phyloP scores from a whole-genome alignment of 192 early-diverging fungal genomes.

The Coemansia sp. region DNA sequence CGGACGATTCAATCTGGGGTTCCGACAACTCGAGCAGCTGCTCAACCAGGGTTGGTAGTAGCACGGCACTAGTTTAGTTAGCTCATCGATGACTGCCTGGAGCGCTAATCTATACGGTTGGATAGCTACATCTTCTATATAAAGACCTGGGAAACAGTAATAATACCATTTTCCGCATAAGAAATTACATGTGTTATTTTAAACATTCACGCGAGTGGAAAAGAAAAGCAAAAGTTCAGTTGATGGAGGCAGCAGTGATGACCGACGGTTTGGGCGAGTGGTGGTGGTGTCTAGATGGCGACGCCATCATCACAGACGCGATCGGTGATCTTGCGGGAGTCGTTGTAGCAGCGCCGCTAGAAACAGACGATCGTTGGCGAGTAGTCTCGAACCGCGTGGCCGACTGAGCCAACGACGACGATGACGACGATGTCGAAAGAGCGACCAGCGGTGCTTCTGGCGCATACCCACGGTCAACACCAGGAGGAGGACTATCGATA shows the following conservation, averaged over 20 bases:
- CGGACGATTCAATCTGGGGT: no score
- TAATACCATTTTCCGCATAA: background rate
- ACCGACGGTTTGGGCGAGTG: constrained; percentile 15
- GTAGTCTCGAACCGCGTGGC: background rate
- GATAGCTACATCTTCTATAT: no score
- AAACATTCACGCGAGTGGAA: background rate
- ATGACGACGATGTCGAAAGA: constrained; percentile 8
- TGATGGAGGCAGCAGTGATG: constrained; percentile 11
- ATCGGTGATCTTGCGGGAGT: constrained; percentile 10
- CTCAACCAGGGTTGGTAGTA: no score
- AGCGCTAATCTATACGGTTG: no score
- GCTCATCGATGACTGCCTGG: no score
- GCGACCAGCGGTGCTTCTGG: background rate
- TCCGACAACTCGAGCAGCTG: no score
- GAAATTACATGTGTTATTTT: background rate
- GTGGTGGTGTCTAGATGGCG: constrained; percentile 15
- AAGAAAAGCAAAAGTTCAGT: constrained; percentile 2
- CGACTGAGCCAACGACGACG: constrained; percentile 9
- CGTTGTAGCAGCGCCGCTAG: background rate
- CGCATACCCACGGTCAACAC: background rate
- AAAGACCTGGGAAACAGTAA: background rate
- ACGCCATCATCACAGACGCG: constrained; percentile 1
- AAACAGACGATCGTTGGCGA: constrained; percentile 5
- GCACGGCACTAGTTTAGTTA: no score
- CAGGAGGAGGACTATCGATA: background rate